Conservation (phyloP, 2,329 filamentous ascomycete species). For the Parastagonospora avenae region DNA sequence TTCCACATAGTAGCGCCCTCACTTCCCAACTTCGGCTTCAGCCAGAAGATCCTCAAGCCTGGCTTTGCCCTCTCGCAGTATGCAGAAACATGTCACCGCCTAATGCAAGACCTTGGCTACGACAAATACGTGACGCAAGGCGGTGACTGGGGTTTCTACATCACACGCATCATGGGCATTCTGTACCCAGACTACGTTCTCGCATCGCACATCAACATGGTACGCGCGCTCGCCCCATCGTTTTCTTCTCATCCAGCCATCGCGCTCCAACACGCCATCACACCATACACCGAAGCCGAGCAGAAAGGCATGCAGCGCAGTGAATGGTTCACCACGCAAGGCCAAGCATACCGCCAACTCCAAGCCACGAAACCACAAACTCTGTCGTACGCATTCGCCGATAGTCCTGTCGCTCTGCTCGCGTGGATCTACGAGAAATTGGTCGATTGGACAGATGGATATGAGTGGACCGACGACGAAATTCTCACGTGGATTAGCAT, state of each 20-base stretch:
- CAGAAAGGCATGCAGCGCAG: conserved; percentile 58
- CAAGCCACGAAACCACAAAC: conserved; percentile 76
- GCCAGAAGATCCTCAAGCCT: conserved; percentile 54
- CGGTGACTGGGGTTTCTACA: conserved; percentile 73
- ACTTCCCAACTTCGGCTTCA: conserved; percentile 63
- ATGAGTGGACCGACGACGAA: conserved; percentile 77
- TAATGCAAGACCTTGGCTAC: conserved; percentile 73
- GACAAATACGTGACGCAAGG: conserved; percentile 62
- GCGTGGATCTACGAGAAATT: conserved; percentile 85
- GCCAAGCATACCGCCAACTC: conserved; percentile 62
- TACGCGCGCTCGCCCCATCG: conserved; percentile 47
- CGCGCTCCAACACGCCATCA: conserved; percentile 61
- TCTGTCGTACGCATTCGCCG: conserved; percentile 69
- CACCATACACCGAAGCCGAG: conserved; percentile 60
- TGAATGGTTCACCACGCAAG: conserved; percentile 63
- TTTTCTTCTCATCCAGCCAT: conserved; percentile 60
- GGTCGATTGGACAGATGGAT: conserved; percentile 74
- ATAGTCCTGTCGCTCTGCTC: conserved; percentile 72
- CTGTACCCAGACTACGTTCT: conserved; percentile 63
- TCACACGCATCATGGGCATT: conserved; percentile 66
- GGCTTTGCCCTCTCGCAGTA: conserved; percentile 67
- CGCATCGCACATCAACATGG: conserved; percentile 68
- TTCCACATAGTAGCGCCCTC: conserved; percentile 61
- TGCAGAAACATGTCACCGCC: conserved; percentile 67
- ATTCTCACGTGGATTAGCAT: conserved; percentile 75